Evolutionary conservation across 768 basidiomycete genomes (phyloP).

Genomic region (Hysterangium stoloniferum): DNA sequence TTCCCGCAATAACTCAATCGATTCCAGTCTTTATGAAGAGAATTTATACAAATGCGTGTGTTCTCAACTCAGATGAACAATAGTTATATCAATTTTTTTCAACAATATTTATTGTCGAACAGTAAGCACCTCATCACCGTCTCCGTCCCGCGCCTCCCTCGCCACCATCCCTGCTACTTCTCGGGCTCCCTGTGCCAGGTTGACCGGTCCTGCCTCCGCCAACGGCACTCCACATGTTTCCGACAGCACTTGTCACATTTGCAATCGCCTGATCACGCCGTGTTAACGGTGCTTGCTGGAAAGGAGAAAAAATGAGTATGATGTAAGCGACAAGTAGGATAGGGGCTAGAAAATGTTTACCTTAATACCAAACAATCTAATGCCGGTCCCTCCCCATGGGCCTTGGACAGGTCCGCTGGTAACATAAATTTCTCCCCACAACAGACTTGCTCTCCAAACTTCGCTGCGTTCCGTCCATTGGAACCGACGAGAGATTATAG

Average conservation of each 20-base stretch:
- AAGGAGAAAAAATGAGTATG: background rate
- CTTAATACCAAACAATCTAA: constrained; percentile 57
- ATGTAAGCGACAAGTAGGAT: background rate
- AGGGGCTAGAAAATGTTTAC: background rate
- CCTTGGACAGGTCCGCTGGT: constrained; percentile 80
- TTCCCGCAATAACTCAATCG: no score
- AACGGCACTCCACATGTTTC: constrained; percentile 11
- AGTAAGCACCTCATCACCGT: no score
- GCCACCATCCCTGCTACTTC: constrained; percentile 2
- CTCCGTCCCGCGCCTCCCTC: no score
- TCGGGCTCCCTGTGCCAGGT: background rate
- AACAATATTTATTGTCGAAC: no score
- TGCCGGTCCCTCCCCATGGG: constrained; percentile 86
- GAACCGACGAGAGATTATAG: constrained; percentile 65
- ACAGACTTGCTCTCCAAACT: constrained; percentile 86
- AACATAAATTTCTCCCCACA: constrained; percentile 95
- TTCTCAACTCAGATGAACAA: no score
- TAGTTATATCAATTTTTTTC: no score
- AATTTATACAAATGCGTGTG: no score
- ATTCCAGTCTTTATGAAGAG: no score
- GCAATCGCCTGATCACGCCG: constrained; percentile 10
- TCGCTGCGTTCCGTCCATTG: constrained; percentile 92
- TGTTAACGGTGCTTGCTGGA: constrained; percentile 9
- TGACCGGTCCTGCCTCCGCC: background rate
- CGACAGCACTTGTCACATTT: constrained; percentile 9